Conservation (phyloP, 1,284 basidiomycete genomes). For the Cyathus olla region DNA sequence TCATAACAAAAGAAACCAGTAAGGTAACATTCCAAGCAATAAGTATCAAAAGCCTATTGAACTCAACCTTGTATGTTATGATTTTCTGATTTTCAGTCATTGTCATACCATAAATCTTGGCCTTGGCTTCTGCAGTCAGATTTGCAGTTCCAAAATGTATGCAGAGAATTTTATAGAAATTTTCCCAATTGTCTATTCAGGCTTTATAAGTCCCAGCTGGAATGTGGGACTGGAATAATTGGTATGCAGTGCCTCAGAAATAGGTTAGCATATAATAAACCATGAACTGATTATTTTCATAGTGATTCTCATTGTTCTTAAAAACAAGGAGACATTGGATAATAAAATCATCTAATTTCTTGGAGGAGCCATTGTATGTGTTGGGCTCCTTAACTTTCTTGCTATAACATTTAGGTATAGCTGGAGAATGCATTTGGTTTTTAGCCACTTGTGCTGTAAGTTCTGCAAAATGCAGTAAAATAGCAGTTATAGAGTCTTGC, state of each 20-base stretch:
- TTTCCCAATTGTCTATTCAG: not conserved
- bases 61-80: slow-evolving; percentile 1
- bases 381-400: not conserved
- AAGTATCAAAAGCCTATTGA: not conserved
- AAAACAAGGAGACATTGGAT: not conserved
- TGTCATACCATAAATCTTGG: not conserved
- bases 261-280: not conserved
- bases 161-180: not conserved
- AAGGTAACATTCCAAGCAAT: not conserved
- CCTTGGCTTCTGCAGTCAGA: not conserved
- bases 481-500: no score
- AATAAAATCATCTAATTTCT: not conserved
- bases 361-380: not conserved
- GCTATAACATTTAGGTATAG: no score
- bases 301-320: not conserved
- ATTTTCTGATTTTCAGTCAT: not conserved
- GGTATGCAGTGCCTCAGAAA: not conserved
- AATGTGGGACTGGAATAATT: not conserved
- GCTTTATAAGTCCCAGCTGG: not conserved
- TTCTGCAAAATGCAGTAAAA: no score
- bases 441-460: no score
- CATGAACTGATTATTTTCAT: not conserved
- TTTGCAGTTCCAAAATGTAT: not conserved
- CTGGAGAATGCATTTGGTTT: no score
- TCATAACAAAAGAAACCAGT: no score